Evolutionary conservation across 306 rosid genomes (phyloP).

Genomic region (Cucurbita moschata): DNA sequence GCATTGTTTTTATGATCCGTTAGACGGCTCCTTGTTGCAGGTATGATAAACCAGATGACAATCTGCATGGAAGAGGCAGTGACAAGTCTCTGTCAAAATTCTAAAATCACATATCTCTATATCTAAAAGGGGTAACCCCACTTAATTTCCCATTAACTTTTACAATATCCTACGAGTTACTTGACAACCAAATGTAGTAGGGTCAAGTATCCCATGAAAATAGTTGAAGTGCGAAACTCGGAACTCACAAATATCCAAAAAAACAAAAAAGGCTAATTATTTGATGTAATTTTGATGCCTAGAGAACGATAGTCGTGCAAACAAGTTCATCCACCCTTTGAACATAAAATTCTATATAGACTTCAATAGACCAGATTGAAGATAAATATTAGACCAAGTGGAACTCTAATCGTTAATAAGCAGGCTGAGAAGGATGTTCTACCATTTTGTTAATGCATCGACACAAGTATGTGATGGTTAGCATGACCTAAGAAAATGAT

Average conservation of each 20-base stretch:
- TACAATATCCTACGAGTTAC: no score
- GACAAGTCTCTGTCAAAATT: conserved; percentile 6
- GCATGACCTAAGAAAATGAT: neutral
- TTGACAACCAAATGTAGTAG: no score
- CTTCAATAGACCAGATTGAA: neutral
- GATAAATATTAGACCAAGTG: neutral
- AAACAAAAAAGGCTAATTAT: neutral
- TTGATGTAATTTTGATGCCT: neutral
- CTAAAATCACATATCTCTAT: neutral
- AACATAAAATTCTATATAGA: neutral
- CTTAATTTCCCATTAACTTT: neutral
- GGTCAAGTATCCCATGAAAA: no score
- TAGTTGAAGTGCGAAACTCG: no score
- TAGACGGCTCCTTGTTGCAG: conserved; percentile 55
- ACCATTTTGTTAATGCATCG: neutral
- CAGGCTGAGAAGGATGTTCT: neutral
- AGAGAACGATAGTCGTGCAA: neutral
- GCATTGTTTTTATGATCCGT: conserved; percentile 81
- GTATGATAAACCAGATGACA: conserved; percentile 89
- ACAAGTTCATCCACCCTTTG: neutral
- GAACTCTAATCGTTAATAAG: neutral
- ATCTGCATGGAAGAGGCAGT: conserved; percentile 45
- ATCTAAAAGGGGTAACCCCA: neutral
- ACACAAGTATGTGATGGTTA: neutral
- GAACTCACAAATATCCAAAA: no score